Percentiles rank a stretch among this genome's conserved stretches.
Conservation (phyloP, 768 basidiomycete genomes). For the Podaxis sp. region DNA sequence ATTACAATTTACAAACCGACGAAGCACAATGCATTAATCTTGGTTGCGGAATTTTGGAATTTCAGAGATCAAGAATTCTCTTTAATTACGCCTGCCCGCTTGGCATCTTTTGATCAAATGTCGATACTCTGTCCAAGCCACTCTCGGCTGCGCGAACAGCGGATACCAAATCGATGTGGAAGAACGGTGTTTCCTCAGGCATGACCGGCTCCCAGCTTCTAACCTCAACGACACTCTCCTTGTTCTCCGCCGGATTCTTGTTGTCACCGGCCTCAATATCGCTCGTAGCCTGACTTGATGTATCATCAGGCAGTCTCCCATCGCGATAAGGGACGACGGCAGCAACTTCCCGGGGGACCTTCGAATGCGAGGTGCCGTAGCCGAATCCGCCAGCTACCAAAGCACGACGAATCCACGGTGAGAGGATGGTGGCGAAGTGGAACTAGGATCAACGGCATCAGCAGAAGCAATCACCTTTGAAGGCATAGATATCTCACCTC, state of each 20-base stretch:
- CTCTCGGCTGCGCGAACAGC: conserved; percentile 70
- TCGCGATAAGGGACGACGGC: conserved; percentile 67
- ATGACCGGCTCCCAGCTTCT: conserved; percentile 34
- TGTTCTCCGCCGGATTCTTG: conserved; percentile 11
- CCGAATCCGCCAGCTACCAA: conserved; percentile 91
- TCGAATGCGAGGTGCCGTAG: conserved; percentile 43
- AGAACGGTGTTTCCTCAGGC: conserved; percentile 66
- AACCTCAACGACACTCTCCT: conserved; percentile 6
- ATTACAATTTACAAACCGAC: not conserved
- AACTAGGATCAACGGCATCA: conserved; percentile 43
- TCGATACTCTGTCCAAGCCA: conserved; percentile 22
- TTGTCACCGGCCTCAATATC: conserved; percentile 21
- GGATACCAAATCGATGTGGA: conserved; percentile 81
- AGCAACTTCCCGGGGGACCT: conserved; percentile 60
- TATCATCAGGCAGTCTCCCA: conserved; percentile 16
- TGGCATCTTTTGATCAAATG: not conserved
- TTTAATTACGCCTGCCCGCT: not conserved
- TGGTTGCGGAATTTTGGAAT: not conserved
- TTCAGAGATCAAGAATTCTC: not conserved
- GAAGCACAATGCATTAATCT: not conserved
- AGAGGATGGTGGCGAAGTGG: conserved; percentile 90
- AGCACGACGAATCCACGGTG: conserved; percentile 91
- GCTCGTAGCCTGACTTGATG: conserved; percentile 16
- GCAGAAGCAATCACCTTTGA: not conserved
- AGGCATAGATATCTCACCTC: conserved; percentile 41